Base-by-base conservation (phyloP, 345 rosid species). In the Adansonia digitata region DNA sequence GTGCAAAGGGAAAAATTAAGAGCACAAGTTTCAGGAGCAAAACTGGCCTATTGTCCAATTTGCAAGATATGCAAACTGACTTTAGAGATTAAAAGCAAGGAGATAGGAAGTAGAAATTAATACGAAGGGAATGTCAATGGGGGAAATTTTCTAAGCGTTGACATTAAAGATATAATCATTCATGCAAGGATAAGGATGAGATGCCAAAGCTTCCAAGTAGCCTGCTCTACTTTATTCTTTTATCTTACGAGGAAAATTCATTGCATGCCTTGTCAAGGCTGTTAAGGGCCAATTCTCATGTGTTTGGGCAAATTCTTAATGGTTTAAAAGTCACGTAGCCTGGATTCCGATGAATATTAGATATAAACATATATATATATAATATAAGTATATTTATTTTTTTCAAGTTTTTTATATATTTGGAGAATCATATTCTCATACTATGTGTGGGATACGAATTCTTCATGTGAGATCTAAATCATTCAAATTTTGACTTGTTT, bases 161-260 rank as follows among this genome's bases (percentile, higher is more conserved):
- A 52, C 64, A 7, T 34, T 63, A 13, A 20, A 1, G 29, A 10
- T 2, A 53, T 17, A 13, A 66, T 13, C 4, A 53, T 53, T 18
- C 45, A 37, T 34, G 17, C 15, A 31, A 31, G 26, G 72, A 79
- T 68, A 73, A 77, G 52, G 12, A 48, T 35, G 48, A 71, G 63
- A 71, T 53, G 59, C 42, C 31, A 31, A 48, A 31, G 34, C 34
- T 1, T 3, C 34, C 2, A 43, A 43, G n/a, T 20, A 60, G 11
- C 22, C 20, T 67, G 46, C 82, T 78, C 57, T 72, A 80, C 35
- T 79, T 43, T 77, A 39, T 34, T 71, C 22, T 15, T 71, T 52
- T 37, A 37, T 37, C 46, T 63, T 39, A 31, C 14, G 39, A 69
- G 20, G 15, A 46, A 45, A 17, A 68, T 43, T 0, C 11, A 43